phyloP scores from a whole-genome alignment of 495 filamentous ascomycete species.

The Neurospora africana region DNA sequence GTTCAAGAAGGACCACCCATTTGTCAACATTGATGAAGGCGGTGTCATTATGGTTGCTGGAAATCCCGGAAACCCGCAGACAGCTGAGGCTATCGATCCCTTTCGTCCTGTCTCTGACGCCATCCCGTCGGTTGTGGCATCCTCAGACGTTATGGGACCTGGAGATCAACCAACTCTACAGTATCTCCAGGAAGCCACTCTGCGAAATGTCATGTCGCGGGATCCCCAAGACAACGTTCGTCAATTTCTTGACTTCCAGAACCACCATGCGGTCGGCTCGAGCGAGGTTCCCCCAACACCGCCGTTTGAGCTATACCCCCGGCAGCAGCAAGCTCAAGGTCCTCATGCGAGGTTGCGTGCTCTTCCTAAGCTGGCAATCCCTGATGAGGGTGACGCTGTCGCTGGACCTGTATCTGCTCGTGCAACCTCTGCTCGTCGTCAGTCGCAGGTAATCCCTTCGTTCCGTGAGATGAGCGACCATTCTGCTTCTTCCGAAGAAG shows the following conservation, averaged over 20 bases:
- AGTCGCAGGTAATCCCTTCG: conserved; percentile 30
- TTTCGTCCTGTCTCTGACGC: conserved; percentile 51
- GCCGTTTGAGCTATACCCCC: conserved; percentile 41
- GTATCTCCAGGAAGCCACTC: conserved; percentile 56
- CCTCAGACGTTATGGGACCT: conserved; percentile 77
- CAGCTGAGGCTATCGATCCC: conserved; percentile 43
- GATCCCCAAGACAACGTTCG: conserved; percentile 90
- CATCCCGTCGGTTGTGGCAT: conserved; percentile 74
- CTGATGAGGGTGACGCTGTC: conserved; percentile 13
- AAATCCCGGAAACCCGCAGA: conserved; percentile 60
- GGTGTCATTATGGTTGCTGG: conserved; percentile 55
- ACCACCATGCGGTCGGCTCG: conserved; percentile 38
- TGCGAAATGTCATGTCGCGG: conserved; percentile 52
- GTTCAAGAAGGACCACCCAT: conserved; percentile 60
- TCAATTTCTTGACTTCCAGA: conserved; percentile 76
- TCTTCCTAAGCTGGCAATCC: conserved; percentile 52
- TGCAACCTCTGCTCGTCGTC: conserved; percentile 12
- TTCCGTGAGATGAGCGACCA: conserved; percentile 42
- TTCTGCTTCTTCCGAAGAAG: conserved; percentile 37
- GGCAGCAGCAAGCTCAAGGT: conserved; percentile 20
- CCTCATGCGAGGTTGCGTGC: conserved; percentile 41
- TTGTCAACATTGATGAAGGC: conserved; percentile 42
- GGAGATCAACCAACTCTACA: conserved; percentile 48
- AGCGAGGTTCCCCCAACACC: conserved; percentile 46
- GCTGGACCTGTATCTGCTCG: conserved; percentile 11